Evolutionary conservation across 371 early-diverging fungal genomes (phyloP), one percentile per base, ranked within the genome.

Genomic region (Mortierella polycephala): DNA sequence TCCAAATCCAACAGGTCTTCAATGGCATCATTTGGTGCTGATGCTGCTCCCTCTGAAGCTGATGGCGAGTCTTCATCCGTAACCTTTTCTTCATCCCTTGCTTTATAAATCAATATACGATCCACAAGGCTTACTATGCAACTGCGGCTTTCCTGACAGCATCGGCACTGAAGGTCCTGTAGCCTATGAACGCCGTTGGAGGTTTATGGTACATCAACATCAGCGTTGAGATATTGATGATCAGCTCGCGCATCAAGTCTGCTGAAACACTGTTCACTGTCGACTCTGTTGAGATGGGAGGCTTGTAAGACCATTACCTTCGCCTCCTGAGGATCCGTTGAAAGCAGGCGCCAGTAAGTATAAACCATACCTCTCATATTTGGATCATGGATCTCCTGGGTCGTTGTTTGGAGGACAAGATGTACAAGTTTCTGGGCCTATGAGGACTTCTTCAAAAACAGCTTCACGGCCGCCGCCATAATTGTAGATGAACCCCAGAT

Each of bases 331-430:
- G 98, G 97, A 74, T 95, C 93, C 4, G 95, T 93, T 4, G 96
- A 96, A 18, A 99, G 83, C 63, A 99, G 83, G 30, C 98, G 88
- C 98, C 98, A 98, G 81, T 99, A 99, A 61, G 98, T 93, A 74
- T 93, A 98, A 12, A 96, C 98, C 47, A 98, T 91, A 81, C 98
- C 99, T 57, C 99, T 91, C 62, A 98, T 88, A 83, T 98, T 98
- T 8, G 99, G 98, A 83, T 97, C 96, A 67, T 96, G 98, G 13
- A 89, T 89, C 49, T 91, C 92, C 68, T 96, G 94, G 11, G 98
- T 97, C 1, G 96, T 96, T 84, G 89, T 90, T 81, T 95, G 95
- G 41, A 99, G 85, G 13, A 98, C 90, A 67, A 92, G 88, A 56
- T 95, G 96, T 4, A 98, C 96, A 42, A 96, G 70, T n/a, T 93